Conservation (phyloP, 768 basidiomycete species). For the Tricholomella constricta region DNA sequence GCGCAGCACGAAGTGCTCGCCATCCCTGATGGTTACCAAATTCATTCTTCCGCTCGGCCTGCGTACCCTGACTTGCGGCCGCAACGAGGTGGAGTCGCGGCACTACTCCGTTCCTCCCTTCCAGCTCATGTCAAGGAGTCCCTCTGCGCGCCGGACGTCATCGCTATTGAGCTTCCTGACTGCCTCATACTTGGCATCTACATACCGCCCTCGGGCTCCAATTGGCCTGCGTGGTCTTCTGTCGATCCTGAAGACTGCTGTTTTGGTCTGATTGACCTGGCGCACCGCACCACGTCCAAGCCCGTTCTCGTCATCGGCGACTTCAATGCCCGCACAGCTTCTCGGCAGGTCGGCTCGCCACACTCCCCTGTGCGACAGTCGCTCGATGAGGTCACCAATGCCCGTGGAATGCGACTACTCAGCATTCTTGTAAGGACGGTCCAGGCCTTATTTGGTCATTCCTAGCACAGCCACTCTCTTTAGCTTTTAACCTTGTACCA, state of each 20-base stretch:
- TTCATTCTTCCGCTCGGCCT: background rate
- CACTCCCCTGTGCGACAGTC: background rate
- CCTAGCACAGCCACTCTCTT: no score
- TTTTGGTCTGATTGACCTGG: background rate
- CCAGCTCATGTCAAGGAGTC: no score
- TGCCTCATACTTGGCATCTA: background rate
- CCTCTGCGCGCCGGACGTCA: no score
- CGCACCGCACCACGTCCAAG: background rate
- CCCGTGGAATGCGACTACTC: no score
- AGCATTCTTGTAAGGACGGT: no score
- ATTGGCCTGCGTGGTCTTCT: no score
- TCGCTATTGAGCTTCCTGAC: background rate
- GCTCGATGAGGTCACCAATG: background rate
- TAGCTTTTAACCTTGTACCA: no score
- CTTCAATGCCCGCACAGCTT: no score
- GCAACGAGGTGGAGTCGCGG: background rate
- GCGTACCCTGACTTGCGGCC: background rate
- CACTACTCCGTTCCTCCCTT: background rate
- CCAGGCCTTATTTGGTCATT: no score
- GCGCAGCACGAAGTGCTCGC: background rate
- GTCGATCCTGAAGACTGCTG: no score
- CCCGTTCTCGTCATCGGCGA: background rate
- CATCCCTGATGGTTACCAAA: background rate
- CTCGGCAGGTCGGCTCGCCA: background rate
- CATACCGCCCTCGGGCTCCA: no score